phyloP scores from a whole-genome alignment of 2,329 filamentous ascomycete species.

The Corniculantispora saksenae region DNA sequence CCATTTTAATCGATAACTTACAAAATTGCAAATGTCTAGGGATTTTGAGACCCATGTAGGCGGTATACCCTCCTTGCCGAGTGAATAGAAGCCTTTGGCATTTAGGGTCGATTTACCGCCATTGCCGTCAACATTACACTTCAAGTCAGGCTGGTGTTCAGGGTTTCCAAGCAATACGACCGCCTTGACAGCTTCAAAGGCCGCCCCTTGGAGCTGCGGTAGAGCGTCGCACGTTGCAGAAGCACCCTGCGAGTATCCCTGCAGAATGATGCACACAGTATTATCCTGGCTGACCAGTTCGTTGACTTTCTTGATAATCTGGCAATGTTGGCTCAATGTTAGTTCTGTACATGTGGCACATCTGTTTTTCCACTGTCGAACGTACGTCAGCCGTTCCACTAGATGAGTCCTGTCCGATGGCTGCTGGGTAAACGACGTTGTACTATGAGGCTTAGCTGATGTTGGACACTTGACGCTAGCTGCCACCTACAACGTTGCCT shows the following conservation, averaged over 20 bases:
- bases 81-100: not conserved
- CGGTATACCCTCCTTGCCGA: not conserved
- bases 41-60: slow-evolving; percentile 2
- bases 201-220: not conserved
- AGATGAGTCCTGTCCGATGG: slow-evolving; percentile 2
- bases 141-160: not conserved
- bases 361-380: not conserved
- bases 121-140: slow-evolving; percentile 10
- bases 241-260: slow-evolving; percentile 16
- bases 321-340: not conserved
- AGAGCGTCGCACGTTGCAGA: slow-evolving; percentile 5
- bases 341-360: not conserved
- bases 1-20: not conserved
- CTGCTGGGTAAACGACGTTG: slow-evolving; percentile 12
- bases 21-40: slow-evolving; percentile 6
- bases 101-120: not conserved
- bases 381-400: slow-evolving; percentile 2
- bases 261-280: slow-evolving; percentile 6
- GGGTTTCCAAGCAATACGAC: slow-evolving; percentile 7
- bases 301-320: slow-evolving; percentile 1
- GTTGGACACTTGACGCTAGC: not conserved
- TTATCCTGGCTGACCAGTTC: not conserved
- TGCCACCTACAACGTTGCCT: slow-evolving; percentile 2
- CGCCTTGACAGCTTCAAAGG: slow-evolving; percentile 8
- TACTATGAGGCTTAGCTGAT: not conserved